Conservation (phyloP, 306 rosid genomes). For the Heteromeles arbutifolia region DNA sequence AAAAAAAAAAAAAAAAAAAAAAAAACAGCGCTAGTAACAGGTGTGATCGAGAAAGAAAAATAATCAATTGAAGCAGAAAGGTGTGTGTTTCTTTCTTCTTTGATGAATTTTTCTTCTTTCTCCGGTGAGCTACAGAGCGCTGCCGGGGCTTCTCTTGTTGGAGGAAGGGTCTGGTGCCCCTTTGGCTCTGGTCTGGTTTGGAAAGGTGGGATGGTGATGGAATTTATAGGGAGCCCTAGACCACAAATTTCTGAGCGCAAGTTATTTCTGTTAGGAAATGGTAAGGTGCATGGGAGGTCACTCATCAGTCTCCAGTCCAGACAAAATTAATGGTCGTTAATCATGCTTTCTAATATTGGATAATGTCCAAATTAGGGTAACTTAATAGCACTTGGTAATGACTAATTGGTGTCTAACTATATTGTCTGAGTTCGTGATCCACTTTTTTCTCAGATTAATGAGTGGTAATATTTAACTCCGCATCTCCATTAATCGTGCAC, state of each 20-base stretch:
- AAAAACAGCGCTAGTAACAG: background rate
- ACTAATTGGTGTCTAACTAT: background rate
- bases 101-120: background rate
- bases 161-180: conserved; percentile 13
- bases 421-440: background rate
- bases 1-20: background rate
- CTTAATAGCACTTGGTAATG: background rate
- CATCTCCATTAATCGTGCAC: background rate
- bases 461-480: background rate
- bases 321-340: conserved; percentile 5
- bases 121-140: background rate
- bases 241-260: background rate
- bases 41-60: background rate
- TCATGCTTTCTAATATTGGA: conserved; percentile 8
- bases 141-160: background rate
- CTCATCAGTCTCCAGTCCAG: background rate
- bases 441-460: background rate
- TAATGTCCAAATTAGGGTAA: background rate
- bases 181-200: conserved; percentile 1
- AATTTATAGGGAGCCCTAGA: conserved; percentile 1
- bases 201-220: background rate
- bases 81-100: background rate
- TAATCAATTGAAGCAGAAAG: background rate
- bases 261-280: conserved; percentile 18
- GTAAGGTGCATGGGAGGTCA: conserved; percentile 13